These are phyloP conservation scores for Nicotiana benthamiana DNA, from an alignment of 257 asterid genomes.

Conservation along the genomic window DNA sequence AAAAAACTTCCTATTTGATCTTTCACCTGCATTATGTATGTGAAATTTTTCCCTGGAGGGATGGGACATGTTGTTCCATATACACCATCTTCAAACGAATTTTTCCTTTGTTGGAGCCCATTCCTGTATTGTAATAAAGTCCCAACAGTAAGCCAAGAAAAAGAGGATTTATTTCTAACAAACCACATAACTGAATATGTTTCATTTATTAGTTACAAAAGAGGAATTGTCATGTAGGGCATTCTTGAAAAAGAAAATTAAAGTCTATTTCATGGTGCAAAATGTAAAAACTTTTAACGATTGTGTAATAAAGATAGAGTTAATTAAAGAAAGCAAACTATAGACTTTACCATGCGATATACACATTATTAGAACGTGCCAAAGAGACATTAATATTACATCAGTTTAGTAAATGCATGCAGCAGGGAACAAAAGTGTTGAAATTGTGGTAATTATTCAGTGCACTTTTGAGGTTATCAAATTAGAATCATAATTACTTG, in stretches of 20 bases:
- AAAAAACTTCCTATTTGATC: conserved; percentile 74
- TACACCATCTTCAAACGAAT: conserved; percentile 61
- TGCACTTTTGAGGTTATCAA: no score
- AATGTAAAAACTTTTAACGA: no score
- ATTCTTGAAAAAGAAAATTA: no score
- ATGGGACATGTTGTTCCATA: conserved; percentile 65
- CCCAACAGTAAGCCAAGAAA: not conserved
- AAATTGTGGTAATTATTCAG: no score
- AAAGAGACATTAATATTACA: not conserved
- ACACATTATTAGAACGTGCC: not conserved
- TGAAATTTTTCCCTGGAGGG: conserved; percentile 63
- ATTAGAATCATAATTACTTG: no score
- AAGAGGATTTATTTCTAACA: not conserved
- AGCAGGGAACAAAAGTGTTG: not conserved
- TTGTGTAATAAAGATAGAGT: no score
- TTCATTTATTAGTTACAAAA: not conserved
- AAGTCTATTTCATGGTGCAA: no score
- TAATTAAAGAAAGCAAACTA: no score
- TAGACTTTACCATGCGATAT: not conserved
- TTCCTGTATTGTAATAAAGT: conserved; percentile 30
- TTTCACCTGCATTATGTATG: conserved; percentile 50
- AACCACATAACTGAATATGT: not conserved
- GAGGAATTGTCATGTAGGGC: no score
- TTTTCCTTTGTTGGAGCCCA: conserved; percentile 58
- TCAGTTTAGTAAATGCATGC: not conserved